Base-by-base conservation (phyloP, 2,329 filamentous ascomycete genomes). In the Lasiodiplodia gonubiensis region DNA sequence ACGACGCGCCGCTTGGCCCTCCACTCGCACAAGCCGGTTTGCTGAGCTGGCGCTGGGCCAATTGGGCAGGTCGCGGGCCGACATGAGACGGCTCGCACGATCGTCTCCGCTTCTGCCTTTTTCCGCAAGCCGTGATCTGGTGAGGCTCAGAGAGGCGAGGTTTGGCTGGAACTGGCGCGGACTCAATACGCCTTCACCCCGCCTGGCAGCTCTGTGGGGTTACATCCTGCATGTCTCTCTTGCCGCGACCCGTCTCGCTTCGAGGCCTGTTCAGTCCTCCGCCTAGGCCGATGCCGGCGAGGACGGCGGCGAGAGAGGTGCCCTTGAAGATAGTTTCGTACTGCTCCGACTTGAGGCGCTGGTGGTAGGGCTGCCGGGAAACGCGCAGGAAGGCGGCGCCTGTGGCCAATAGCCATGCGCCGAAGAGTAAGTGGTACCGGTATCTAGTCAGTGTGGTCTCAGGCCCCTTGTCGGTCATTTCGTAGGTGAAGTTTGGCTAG, bases 311-410 rank as follows among this genome's bases (percentile, higher is more conserved):
- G 12, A 78, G 69, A 0, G 74, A 74, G 2, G 76, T 78, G 25
- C 75, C 75, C 53, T 79, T 78, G 73, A 78, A 77, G 33, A 77
- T 76, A 66, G 75, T 77, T 68, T 79, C 77, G 68, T 79, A 78
- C 68, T 79, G 75, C 66, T 76, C 76, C 11, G 73, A 71, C 68
- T 78, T 78, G 27, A 78, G 70, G 16, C 74, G 70, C 11, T 70
- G 68, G 64, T 72, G 73, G 70, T 77, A 79, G 4, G 75, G 77
- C 69, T 78, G 76, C 12, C 75, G 73, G 35, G 70, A 71, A 53
- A 79, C 76, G 54, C 76, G 75, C 35, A 74, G 68, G 39, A 79
- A 78, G 8, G 74, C 76, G 48, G 71, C 70, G 16, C 74, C 74
- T 1, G 77, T 80, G 21, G 75, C 72, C 21, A 66, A 16, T 6